Evolutionary conservation across 495 filamentous ascomycete species (phyloP), one percentile per base, ranked within the genome.

Genomic region (Penicillium fimorum): DNA sequence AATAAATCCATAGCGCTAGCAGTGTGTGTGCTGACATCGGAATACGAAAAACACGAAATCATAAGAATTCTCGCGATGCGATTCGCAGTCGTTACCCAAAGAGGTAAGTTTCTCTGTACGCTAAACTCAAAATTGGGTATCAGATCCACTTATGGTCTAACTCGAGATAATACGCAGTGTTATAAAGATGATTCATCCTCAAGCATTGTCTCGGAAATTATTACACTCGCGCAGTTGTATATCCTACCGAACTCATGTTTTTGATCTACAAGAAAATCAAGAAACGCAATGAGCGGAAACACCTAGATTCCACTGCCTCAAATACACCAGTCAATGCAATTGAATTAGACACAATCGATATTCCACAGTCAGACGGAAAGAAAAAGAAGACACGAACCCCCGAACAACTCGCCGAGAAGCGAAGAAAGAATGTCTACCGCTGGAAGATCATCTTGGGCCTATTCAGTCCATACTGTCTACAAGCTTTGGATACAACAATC

Each of bases 401-500:
- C 4, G 60, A 62, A 18, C 42, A 62, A 29, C 29, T 22, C 3
- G 53, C 51, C 6, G 60, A 55, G 18, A 62, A 53, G 20, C 47
- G 44, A 25, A 33, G 38, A 22, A 22, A 22, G 15, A 63, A 59
- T 3, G 43, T 62, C 13, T 82, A 85, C 61, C 71, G 84, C 22
- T 76, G 71, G 73, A 83, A 78, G 61, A 68, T 87, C 20, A 72
- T 84, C 24, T 40, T 70, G 13, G 79, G 81, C 9, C 68, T 87
- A 10, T 69, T 80, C 40, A 49, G 79, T 5, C 84, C 83, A 1
- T 83, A 77, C 48, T 67, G 71, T 2, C 68, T 84, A 0, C 71
- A 79, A 38, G 70, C 82, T 0, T 67, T 86, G 15, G 83, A 86
- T 60, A 70, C 77, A 5, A 86, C 84, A 0, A 83, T 87, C 37